Percentiles rank a stretch among this genome's conserved stretches.
phyloP scores from a whole-genome alignment of 768 basidiomycete species.

The Leccinum obscurum region DNA sequence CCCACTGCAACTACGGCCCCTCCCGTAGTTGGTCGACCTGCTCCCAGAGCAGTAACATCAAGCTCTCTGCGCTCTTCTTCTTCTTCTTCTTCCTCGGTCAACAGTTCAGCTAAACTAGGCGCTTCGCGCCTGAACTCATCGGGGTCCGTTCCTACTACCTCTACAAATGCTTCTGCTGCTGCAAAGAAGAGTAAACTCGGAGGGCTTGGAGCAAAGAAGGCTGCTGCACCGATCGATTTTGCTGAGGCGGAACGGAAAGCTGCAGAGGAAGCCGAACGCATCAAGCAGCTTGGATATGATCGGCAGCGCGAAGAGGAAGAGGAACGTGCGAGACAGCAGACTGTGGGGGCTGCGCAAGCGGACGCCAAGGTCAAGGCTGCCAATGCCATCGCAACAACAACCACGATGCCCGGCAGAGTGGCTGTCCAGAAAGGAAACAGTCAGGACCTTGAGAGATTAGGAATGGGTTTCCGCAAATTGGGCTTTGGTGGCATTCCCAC shows the following conservation, averaged over 20 bases:
- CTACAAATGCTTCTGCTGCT: conserved; percentile 32
- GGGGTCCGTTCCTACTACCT: conserved; percentile 31
- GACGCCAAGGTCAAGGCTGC: conserved; percentile 33
- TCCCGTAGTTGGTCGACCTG: conserved; percentile 57
- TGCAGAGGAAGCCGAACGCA: conserved; percentile 86
- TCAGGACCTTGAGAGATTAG: conserved; percentile 55
- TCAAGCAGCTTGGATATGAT: conserved; percentile 92
- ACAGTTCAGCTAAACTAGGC: conserved; percentile 39
- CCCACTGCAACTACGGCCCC: conserved; percentile 52
- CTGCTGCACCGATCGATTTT: conserved; percentile 82
- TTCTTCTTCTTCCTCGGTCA: conserved; percentile 29
- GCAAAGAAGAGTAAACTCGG: conserved; percentile 73
- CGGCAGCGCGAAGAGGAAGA: conserved; percentile 82
- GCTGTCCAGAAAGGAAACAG: conserved; percentile 41
- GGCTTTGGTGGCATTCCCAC: conserved; percentile 85
- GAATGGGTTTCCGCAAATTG: conserved; percentile 73
- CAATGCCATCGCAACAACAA: conserved; percentile 24
- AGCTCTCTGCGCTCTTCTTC: conserved; percentile 55
- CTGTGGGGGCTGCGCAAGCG: conserved; percentile 42
- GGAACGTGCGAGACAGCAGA: conserved; percentile 65
- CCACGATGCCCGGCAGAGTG: conserved; percentile 28
- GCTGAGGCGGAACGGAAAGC: conserved; percentile 93
- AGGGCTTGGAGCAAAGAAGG: conserved; percentile 83
- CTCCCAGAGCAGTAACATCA: conserved; percentile 66
- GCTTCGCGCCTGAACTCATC: conserved; percentile 45